These are phyloP conservation scores for Cucurbita maxima DNA, from an alignment of 306 rosid species.

Conservation along the genomic window DNA sequence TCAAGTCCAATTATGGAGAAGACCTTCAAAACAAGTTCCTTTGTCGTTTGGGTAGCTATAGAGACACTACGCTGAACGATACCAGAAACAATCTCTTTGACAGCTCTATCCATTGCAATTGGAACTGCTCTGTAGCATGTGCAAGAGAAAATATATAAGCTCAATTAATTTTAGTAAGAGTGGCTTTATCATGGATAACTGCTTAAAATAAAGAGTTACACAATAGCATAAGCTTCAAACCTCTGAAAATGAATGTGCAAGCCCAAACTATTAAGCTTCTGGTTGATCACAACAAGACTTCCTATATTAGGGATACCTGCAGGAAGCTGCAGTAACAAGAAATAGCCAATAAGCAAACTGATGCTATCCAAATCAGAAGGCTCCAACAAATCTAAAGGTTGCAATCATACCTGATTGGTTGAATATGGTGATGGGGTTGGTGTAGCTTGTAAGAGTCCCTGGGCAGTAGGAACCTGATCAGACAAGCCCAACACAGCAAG, in stretches of 20 bases:
- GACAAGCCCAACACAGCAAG: conserved; percentile 46
- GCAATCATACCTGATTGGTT: conserved; percentile 41
- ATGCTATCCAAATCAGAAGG: neutral
- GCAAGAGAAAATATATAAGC: conserved; percentile 9
- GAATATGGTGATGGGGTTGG: conserved; percentile 54
- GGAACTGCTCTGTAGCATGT: conserved; percentile 55
- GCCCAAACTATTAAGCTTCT: conserved; percentile 52
- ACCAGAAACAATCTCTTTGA: conserved; percentile 69
- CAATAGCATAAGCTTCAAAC: conserved; percentile 23
- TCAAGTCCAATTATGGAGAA: neutral
- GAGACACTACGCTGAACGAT: conserved; percentile 97
- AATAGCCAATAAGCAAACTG: conserved; percentile 1
- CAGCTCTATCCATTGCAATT: conserved; percentile 90
- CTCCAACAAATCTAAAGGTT: neutral
- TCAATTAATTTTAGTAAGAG: neutral
- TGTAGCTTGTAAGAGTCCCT: conserved; percentile 62
- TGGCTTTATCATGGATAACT: neutral
- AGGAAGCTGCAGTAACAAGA: conserved; percentile 37
- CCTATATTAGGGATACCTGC: conserved; percentile 68
- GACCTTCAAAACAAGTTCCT: conserved; percentile 97
- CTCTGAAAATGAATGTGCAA: conserved; percentile 86
- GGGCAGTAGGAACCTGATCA: conserved; percentile 79
- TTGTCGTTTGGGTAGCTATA: conserved; percentile 94
- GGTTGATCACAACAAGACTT: conserved; percentile 74
- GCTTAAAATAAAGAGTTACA: neutral